Evolutionary conservation across 495 filamentous ascomycete species (phyloP).

Genomic region (Trichoderma erinaceum): DNA sequence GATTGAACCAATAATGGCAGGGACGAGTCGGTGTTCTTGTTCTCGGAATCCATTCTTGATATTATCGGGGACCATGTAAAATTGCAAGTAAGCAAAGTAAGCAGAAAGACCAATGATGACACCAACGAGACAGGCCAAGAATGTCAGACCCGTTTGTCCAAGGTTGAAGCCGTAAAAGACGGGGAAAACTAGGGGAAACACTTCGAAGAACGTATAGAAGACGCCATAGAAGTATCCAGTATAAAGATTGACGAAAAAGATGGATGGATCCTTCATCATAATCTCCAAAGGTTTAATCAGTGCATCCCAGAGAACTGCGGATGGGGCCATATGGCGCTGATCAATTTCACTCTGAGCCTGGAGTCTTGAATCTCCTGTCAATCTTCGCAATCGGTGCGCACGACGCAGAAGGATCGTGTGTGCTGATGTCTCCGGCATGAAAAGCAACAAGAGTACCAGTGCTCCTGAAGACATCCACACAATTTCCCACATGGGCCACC

Average conservation of each 20-base stretch:
- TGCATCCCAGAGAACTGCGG: not conserved
- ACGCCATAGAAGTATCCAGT: conserved; percentile 7
- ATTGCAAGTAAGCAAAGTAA: not conserved
- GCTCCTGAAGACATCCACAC: not conserved
- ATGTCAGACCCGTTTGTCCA: not conserved
- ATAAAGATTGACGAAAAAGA: conserved; percentile 3
- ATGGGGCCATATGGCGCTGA: not conserved
- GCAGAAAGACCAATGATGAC: not conserved
- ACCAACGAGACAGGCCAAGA: not conserved
- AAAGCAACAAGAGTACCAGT: not conserved
- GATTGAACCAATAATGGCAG: not conserved
- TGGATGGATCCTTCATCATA: not conserved
- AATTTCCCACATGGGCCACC: conserved; percentile 7
- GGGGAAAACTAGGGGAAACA: not conserved
- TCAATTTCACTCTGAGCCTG: conserved; percentile 4
- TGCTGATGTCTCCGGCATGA: not conserved
- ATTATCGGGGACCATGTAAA: not conserved
- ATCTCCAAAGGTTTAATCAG: not conserved
- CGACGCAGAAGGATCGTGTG: not conserved
- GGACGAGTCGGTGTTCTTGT: conserved; percentile 7
- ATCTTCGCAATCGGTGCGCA: not conserved
- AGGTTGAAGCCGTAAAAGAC: not conserved
- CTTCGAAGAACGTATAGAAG: conserved; percentile 5
- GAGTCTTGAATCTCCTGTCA: not conserved
- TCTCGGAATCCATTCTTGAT: not conserved